Evolutionary conservation across 352 stramenopile genomes (phyloP), one percentile per base, ranked within the genome.

Genomic region (Thraustochytrium sp.): DNA sequence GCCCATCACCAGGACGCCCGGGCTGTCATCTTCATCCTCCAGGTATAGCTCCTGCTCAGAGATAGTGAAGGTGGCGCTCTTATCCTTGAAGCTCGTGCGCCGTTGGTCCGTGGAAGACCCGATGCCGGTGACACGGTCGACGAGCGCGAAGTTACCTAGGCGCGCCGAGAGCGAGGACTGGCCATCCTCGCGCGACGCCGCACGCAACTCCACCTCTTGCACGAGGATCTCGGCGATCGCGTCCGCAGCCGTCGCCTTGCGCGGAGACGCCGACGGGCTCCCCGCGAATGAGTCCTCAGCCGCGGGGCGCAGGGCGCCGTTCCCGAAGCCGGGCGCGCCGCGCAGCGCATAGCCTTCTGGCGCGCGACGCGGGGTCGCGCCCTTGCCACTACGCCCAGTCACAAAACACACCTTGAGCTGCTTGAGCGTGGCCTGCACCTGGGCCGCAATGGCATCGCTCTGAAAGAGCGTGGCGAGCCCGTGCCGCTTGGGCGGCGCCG

Each of bases 31-130:
- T 0, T 80, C 68, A 5, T 80, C 37, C 3, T 16, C 68, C 13
- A 55, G 29, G 13, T 26, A 63, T 1, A 64, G 51, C 9, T 63
- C 53, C 42, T 80, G 23, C 38, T 80, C 68, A 4, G 68, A 51
- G n/a, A 80, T 80, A 4, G 68, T 80, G 68, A 80, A 80, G 5
- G 68, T 75, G 31, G 34, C 53, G 29, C 16, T 23, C n/a, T 29
- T 54, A 23, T 77, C 65, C 11, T 21, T 13, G 23, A 62, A 36
- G 23, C 40, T 46, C 18, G 68, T 23, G 4, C 40, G 5, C 23
- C 31, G 46, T n/a, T 63, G 68, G 11, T 80, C 68, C 4, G 31
- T 1, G 1, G 44, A 11, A 40, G 48, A 65, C 1, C 68, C 68
- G 38, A 80, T 80, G 21, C 68, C 68, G 26, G 68, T 80, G 9